Base-by-base conservation (phyloP, 768 basidiomycete species). In the Lentinula aciculospora region DNA sequence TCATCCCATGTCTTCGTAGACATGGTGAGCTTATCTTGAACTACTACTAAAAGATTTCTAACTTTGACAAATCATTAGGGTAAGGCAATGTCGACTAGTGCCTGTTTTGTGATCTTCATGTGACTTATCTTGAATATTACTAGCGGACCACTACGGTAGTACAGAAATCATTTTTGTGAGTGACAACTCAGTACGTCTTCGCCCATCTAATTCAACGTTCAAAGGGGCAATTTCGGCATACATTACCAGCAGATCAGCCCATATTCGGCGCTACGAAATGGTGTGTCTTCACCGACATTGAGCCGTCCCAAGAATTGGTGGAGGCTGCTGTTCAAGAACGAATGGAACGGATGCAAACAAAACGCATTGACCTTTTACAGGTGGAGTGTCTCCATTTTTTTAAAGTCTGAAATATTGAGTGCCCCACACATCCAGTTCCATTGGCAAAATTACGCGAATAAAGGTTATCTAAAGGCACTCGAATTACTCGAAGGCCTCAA, bases 61-160 rank as follows among this genome's bases (percentile, higher is more conserved):
- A 44, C 21, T 44, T 19, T 6, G 12, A 25, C 21, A 28, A 29
- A 2, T 23, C 27, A 21, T n/a, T 19, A 56, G 54, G 54, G 54
- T 56, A 45, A 42, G 54, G 21, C 28, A 9, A 19, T 29, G 27
- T 27, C 3, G 7, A n/a, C 40, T 2, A 21, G 13, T 45, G 6
- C 32, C 4, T 21, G n/a, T 61, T 48, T 59, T 56, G 47, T 50
- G 29, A 50, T 23, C 54, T 53, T 53, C 36, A 23, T 34, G 34
- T 34, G 54, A 36, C 46, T 51, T 58, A 57, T 59, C 66, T 55
- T 58, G 23, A 55, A 39, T 56, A 58, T 5, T n/a, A 42, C 21
- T 61, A 89, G 91, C 91, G 64, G 91, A 93, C 74, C 92, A 93
- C 71, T 93, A 93, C 74, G 91, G 91, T 15, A 82, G 84, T 64